A percentile compares a stretch with the other conserved stretches of the same genome.
Conservation (phyloP, 2,329 filamentous ascomycete genomes). For the Claviceps arundinis region DNA sequence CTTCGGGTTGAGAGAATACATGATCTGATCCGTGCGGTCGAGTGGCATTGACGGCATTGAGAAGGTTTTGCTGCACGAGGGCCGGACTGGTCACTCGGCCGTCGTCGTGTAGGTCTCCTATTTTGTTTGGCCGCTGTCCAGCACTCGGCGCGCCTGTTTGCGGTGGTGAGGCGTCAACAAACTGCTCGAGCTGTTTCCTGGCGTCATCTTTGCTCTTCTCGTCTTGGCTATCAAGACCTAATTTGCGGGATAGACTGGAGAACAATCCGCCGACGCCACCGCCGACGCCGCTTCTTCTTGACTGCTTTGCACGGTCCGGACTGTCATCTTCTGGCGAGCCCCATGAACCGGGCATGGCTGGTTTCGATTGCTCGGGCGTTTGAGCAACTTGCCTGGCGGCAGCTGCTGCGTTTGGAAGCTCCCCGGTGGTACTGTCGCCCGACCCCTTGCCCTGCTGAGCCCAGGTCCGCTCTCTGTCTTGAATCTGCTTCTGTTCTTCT, state of each 20-base stretch:
- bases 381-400: conserved; percentile 25
- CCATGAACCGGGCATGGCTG: conserved; percentile 63
- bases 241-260: conserved; percentile 50
- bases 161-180: conserved; percentile 22
- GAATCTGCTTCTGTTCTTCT: conserved; percentile 55
- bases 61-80: conserved; percentile 54
- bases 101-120: conserved; percentile 24
- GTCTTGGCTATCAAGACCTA: conserved; percentile 48
- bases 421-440: conserved; percentile 1
- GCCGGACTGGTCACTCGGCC: conserved; percentile 46
- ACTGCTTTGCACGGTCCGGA: conserved; percentile 18
- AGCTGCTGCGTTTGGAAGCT: conserved; percentile 15
- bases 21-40: conserved; percentile 60
- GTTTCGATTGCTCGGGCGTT: conserved; percentile 26
- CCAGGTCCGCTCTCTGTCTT: conserved; percentile 38
- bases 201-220: conserved; percentile 24
- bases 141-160: conserved; percentile 6
- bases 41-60: conserved; percentile 66
- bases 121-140: neutral
- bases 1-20: conserved; percentile 60
- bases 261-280: conserved; percentile 42
- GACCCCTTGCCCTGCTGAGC: conserved; percentile 20
- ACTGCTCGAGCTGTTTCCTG: conserved; percentile 29
- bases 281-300: conserved; percentile 30
- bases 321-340: conserved; percentile 45